A percentile compares a stretch with the other conserved stretches of the same genome.
These are phyloP conservation scores for Cyberlindnera mississippiensis DNA, from an alignment of 805 yeast species.

Conservation along the genomic window DNA sequence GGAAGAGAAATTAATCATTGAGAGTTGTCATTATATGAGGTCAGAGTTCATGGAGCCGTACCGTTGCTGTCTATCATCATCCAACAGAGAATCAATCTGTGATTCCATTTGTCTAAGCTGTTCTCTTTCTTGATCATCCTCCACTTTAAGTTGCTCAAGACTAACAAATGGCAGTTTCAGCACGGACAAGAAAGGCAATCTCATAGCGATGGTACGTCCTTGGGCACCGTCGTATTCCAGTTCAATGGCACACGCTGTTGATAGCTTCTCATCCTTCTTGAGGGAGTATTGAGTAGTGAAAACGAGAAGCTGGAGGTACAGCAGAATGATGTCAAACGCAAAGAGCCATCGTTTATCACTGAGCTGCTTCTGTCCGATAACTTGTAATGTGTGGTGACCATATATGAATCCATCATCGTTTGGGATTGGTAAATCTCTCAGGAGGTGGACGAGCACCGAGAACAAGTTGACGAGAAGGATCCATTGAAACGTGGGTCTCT, in stretches of 20 bases:
- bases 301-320: conserved; percentile 18
- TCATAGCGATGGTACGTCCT: conserved; percentile 19
- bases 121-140: conserved; percentile 14
- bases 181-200: conserved; percentile 12
- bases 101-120: conserved; percentile 3
- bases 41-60: conserved; percentile 4
- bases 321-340: conserved; percentile 14
- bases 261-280: conserved; percentile 2
- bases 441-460: conserved; percentile 12
- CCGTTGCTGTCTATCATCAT: conserved; percentile 2
- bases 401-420: conserved; percentile 23
- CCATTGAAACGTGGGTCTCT: conserved; percentile 14
- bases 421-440: conserved; percentile 21
- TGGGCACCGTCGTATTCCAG: conserved; percentile 24
- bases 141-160: conserved; percentile 13
- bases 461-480: conserved; percentile 12
- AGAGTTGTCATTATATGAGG: background rate
- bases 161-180: conserved; percentile 14
- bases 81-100: conserved; percentile 10
- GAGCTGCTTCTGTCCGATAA: conserved; percentile 23
- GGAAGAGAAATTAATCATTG: too few relatives aligned
- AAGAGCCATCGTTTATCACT: conserved; percentile 16
- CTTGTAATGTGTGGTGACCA: conserved; percentile 27
- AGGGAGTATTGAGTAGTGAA: conserved; percentile 14
- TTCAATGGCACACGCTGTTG: conserved; percentile 3